Evolutionary conservation across 2,329 filamentous ascomycete genomes (phyloP).

Genomic region (Talaromyces sp.): DNA sequence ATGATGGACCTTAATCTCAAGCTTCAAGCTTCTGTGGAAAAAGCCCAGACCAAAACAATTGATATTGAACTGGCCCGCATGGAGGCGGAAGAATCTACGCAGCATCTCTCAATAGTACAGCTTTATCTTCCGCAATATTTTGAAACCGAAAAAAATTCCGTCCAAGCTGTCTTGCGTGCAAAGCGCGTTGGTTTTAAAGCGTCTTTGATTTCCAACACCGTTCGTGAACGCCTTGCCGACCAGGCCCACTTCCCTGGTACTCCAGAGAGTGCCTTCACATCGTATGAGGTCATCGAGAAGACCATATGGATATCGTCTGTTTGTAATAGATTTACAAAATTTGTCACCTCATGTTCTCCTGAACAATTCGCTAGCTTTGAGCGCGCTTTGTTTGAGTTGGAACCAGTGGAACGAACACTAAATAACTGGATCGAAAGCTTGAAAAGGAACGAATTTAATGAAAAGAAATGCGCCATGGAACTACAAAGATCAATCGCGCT

Average conservation of each 20-base stretch:
- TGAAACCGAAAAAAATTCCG: constrained; percentile 73
- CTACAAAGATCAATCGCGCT: constrained; percentile 79
- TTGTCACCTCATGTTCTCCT: constrained; percentile 72
- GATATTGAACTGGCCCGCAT: constrained; percentile 82
- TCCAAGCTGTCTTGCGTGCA: constrained; percentile 84
- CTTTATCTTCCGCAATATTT: constrained; percentile 84
- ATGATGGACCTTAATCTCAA: constrained; percentile 98
- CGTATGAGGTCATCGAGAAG: constrained; percentile 78
- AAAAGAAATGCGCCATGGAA: constrained; percentile 75
- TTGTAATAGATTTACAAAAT: constrained; percentile 77
- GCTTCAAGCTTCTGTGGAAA: constrained; percentile 81
- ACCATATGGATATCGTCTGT: constrained; percentile 78
- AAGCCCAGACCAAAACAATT: constrained; percentile 90
- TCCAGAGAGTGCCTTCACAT: constrained; percentile 72
- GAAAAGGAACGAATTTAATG: constrained; percentile 78
- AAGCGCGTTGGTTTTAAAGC: constrained; percentile 87
- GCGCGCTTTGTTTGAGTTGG: constrained; percentile 77
- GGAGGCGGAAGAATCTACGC: constrained; percentile 80
- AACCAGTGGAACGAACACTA: constrained; percentile 83
- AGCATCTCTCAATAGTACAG: constrained; percentile 85
- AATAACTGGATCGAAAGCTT: constrained; percentile 85
- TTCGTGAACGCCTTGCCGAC: constrained; percentile 71
- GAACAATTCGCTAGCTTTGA: constrained; percentile 76
- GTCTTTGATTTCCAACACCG: constrained; percentile 68
- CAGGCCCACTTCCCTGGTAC: constrained; percentile 61